phyloP scores from a whole-genome alignment of 192 early-diverging fungal species.

The Coemansia sp. region DNA sequence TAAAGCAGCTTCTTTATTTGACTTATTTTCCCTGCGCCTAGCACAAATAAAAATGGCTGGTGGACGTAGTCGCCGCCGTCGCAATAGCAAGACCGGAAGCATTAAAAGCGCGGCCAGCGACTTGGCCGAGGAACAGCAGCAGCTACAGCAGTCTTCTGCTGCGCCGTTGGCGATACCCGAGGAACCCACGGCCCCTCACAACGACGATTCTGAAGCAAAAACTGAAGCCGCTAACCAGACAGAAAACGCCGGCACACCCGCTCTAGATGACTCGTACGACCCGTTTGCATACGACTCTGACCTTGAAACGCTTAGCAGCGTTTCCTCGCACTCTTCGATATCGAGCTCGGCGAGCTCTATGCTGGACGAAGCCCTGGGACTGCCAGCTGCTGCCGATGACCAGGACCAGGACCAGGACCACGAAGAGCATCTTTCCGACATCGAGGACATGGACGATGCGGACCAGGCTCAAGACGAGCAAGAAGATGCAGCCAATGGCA shows the following conservation, averaged over 20 bases:
- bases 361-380: constrained; percentile 21
- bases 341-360: constrained; percentile 29
- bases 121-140: not conserved
- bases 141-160: not conserved
- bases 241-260: not conserved
- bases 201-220: not conserved
- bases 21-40: not conserved
- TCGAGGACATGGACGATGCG: not conserved
- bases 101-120: constrained; percentile 12
- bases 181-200: constrained; percentile 5
- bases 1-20: not conserved
- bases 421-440: not conserved
- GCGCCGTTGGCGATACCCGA: constrained; percentile 6
- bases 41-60: constrained; percentile 12
- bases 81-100: constrained; percentile 16
- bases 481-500: not conserved
- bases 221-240: not conserved
- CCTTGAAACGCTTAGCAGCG: constrained; percentile 50
- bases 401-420: constrained; percentile 6
- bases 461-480: not conserved
- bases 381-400: not conserved
- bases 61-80: constrained; percentile 24
- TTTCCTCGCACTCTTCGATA: constrained; percentile 51
- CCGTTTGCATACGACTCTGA: constrained; percentile 54
- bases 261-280: constrained; percentile 30